Conservation (phyloP, 75 land plant species). For the Selaginella tamariscina region DNA sequence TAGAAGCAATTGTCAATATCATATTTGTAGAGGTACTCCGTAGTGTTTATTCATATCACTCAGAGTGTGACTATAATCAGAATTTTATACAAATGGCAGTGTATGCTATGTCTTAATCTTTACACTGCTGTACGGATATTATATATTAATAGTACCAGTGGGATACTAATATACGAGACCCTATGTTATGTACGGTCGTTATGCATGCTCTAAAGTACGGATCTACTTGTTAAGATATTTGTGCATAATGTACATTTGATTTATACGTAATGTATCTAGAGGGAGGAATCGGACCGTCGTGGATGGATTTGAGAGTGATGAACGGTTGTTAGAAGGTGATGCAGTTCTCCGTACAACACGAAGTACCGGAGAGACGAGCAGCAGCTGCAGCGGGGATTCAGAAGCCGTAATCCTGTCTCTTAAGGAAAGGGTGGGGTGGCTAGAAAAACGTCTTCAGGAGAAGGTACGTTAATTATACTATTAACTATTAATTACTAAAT, state of each 20-base stretch:
- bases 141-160: too few relatives aligned
- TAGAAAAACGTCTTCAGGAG: conserved; percentile 40
- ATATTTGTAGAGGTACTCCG: too few relatives aligned
- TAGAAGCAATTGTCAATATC: background rate
- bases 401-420: conserved; percentile 37
- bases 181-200: too few relatives aligned
- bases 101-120: too few relatives aligned
- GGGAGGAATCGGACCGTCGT: conserved; percentile 33
- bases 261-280: conserved; percentile 16
- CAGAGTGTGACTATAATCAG: too few relatives aligned
- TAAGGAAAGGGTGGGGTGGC: conserved; percentile 39
- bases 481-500: too few relatives aligned
- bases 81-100: too few relatives aligned
- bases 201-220: too few relatives aligned
- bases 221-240: background rate
- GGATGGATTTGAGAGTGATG: conserved; percentile 21
- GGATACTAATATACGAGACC: too few relatives aligned
- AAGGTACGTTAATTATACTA: conserved; percentile 60
- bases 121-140: too few relatives aligned
- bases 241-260: conserved; percentile 1
- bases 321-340: conserved; percentile 28
- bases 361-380: conserved; percentile 26
- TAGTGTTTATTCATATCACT: too few relatives aligned
- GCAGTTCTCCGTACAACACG: conserved; percentile 18
- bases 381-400: conserved; percentile 31